phyloP scores from a whole-genome alignment of 2,329 filamentous ascomycete genomes.

The Emmonsia crescens region DNA sequence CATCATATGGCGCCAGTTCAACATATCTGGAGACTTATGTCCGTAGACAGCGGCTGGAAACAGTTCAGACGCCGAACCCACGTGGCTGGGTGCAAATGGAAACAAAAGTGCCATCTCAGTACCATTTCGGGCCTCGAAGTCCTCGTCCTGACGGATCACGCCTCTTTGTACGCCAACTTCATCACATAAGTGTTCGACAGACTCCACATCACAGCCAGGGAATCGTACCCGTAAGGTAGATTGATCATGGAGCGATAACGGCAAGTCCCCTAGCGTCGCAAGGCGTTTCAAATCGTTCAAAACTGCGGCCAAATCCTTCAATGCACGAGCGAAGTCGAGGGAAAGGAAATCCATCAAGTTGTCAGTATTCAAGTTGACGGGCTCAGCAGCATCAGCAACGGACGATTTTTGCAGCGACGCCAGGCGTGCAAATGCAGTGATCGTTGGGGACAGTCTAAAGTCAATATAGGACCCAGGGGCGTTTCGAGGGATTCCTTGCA shows the following conservation, averaged over 20 bases:
- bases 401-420: constrained; percentile 26
- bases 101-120: constrained; percentile 69
- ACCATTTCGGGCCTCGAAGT: constrained; percentile 58
- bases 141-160: constrained; percentile 64
- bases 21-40: constrained; percentile 27
- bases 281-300: constrained; percentile 73
- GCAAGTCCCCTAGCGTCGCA: constrained; percentile 68
- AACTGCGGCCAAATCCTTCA: constrained; percentile 71
- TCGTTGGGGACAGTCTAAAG: constrained; percentile 76
- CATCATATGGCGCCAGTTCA: constrained; percentile 51
- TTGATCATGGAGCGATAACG: constrained; percentile 59
- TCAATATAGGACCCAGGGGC: constrained; percentile 73
- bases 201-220: constrained; percentile 74
- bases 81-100: constrained; percentile 64
- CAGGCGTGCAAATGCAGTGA: constrained; percentile 75
- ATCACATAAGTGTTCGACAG: constrained; percentile 71
- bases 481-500: constrained; percentile 43
- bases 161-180: constrained; percentile 80
- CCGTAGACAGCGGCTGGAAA: constrained; percentile 32
- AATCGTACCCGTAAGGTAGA: constrained; percentile 71
- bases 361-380: constrained; percentile 63
- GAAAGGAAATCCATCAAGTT: constrained; percentile 78
- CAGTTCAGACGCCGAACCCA: constrained; percentile 34
- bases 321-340: constrained; percentile 73
- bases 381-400: constrained; percentile 24